Conservation (phyloP, 2,329 filamentous ascomycete species). For the Colletotrichum incanum region DNA sequence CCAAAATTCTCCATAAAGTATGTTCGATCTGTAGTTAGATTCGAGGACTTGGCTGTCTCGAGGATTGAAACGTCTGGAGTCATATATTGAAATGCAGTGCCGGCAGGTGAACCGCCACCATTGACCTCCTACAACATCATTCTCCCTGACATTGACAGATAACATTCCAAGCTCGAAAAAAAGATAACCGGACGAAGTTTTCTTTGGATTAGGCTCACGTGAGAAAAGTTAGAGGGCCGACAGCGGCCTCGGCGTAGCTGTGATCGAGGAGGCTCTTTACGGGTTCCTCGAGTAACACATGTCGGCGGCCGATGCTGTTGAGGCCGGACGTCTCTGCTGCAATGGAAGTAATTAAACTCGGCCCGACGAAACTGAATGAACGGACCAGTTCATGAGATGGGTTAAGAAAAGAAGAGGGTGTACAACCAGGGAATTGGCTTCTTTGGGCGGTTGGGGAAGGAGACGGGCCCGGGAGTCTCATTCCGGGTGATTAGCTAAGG, state of each 20-base stretch:
- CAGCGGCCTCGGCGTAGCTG: constrained; percentile 18
- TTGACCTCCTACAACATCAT: background rate
- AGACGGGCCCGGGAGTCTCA: constrained; percentile 1
- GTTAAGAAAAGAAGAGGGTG: background rate
- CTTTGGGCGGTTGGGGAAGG: constrained; percentile 8
- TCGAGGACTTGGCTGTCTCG: background rate
- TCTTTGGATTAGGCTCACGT: no score
- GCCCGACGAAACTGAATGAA: constrained; percentile 17
- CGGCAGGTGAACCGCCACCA: background rate
- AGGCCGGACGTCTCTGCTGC: constrained; percentile 2
- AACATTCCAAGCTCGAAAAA: background rate
- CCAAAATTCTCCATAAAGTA: background rate
- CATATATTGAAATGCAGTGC: background rate
- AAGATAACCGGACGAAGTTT: background rate
- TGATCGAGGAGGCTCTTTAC: constrained; percentile 36
- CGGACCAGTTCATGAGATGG: constrained; percentile 15
- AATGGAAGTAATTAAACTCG: constrained; percentile 27
- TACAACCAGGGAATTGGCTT: constrained; percentile 8
- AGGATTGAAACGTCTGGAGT: background rate
- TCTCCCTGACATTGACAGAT: background rate
- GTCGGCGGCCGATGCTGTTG: background rate
- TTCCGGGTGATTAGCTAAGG: constrained; percentile 17
- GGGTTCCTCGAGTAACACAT: constrained; percentile 28
- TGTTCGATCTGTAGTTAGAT: background rate
- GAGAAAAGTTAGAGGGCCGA: no score